These are phyloP conservation scores for Pleurotus tuoliensis DNA, from an alignment of 768 basidiomycete species.

Conservation along the genomic window DNA sequence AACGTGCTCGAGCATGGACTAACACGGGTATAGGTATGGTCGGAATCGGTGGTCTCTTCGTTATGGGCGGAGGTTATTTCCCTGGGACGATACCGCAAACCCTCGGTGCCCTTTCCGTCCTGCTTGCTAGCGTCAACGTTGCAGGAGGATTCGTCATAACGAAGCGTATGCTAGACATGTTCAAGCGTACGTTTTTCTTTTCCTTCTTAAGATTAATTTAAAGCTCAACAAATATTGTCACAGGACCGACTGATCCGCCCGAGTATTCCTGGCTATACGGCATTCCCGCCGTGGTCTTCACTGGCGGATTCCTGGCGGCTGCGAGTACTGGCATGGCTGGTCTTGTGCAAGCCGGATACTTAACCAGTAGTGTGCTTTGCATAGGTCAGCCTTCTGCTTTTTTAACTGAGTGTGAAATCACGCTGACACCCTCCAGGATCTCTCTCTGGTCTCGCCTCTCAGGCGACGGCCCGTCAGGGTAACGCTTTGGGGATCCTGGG, in stretches of 20 bases:
- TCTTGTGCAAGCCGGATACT: conserved; percentile 83
- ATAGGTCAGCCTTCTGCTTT: conserved; percentile 46
- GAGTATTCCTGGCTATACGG: conserved; percentile 85
- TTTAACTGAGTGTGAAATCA: neutral
- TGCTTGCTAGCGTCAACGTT: conserved; percentile 85
- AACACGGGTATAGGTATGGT: conserved; percentile 48
- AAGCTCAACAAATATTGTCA: conserved; percentile 4
- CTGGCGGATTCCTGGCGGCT: conserved; percentile 78
- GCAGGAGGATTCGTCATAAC: conserved; percentile 87
- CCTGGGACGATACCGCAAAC: conserved; percentile 79
- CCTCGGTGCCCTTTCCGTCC: conserved; percentile 79
- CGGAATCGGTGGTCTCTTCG: conserved; percentile 80
- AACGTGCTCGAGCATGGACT: neutral
- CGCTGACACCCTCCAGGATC: conserved; percentile 45
- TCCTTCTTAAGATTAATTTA: neutral
- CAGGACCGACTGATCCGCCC: conserved; percentile 80
- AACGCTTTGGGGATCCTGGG: conserved; percentile 86
- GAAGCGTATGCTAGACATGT: conserved; percentile 92
- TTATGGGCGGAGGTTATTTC: conserved; percentile 86
- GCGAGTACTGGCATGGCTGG: conserved; percentile 84
- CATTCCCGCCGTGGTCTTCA: conserved; percentile 76
- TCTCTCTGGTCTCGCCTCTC: conserved; percentile 74
- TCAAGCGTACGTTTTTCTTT: conserved; percentile 55
- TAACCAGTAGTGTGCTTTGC: conserved; percentile 82
- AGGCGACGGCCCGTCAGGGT: conserved; percentile 82